These are phyloP conservation scores for Phytophthora citricola DNA, from an alignment of 352 stramenopile species.

Conservation along the genomic window DNA sequence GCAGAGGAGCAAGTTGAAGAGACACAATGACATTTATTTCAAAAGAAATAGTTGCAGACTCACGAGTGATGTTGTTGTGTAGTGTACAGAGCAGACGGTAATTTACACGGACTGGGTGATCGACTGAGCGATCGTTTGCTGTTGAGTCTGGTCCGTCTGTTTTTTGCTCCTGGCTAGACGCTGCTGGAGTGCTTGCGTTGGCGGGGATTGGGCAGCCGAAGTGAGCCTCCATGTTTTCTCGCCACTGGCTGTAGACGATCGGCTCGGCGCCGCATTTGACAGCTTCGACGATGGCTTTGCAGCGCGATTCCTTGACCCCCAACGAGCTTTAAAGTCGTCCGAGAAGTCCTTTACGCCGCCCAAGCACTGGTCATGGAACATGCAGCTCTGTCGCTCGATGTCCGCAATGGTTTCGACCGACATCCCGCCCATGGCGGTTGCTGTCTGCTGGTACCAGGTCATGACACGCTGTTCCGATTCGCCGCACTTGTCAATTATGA, in stretches of 20 bases:
- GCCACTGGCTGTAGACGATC: constrained; percentile 39
- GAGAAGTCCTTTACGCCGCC: constrained; percentile 45
- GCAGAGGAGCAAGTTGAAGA: not conserved
- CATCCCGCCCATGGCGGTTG: constrained; percentile 30
- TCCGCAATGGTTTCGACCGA: constrained; percentile 41
- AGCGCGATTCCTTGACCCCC: constrained; percentile 37
- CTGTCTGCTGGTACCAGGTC: constrained; percentile 42
- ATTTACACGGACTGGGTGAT: constrained; percentile 12
- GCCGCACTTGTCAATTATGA: constrained; percentile 39
- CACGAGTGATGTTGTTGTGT: not conserved
- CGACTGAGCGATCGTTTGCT: not conserved
- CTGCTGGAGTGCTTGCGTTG: not conserved
- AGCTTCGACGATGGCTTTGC: constrained; percentile 47
- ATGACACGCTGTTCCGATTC: constrained; percentile 33
- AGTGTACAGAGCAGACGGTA: no score
- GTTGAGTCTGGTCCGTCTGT: constrained; percentile 8
- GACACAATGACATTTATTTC: constrained; percentile 1
- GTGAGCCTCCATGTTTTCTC: constrained; percentile 37
- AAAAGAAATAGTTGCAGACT: not conserved
- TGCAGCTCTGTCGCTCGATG: constrained; percentile 53
- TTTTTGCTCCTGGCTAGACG: not conserved
- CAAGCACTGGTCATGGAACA: constrained; percentile 52
- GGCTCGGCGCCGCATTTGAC: constrained; percentile 33
- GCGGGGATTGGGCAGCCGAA: constrained; percentile 42
- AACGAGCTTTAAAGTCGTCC: constrained; percentile 47